Conservation (phyloP, 2,329 filamentous ascomycete species). For the Didymellaceae sp. region DNA sequence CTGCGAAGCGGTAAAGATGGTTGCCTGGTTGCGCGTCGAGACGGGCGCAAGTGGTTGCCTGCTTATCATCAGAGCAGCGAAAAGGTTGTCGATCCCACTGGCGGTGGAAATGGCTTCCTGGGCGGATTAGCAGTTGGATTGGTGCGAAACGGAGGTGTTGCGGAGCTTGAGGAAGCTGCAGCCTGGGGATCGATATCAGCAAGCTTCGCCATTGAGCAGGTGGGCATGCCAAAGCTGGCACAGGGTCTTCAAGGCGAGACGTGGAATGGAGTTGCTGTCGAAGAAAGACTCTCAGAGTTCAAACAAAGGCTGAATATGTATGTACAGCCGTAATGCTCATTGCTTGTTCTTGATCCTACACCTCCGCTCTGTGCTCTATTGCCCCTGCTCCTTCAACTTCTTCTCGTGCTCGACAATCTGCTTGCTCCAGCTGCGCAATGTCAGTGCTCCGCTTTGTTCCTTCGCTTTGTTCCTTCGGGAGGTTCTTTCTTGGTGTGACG, state of each 20-base stretch:
- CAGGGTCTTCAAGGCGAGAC: conserved; percentile 45
- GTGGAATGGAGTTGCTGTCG: conserved; percentile 57
- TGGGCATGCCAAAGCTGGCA: conserved; percentile 74
- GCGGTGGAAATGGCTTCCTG: conserved; percentile 90
- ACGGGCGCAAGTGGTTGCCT: conserved; percentile 69
- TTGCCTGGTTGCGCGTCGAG: conserved; percentile 60
- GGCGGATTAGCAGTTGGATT: conserved; percentile 65
- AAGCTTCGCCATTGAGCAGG: conserved; percentile 93
- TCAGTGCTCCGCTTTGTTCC: conserved; percentile 33
- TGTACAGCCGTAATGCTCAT: conserved; percentile 45
- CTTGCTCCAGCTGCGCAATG: conserved; percentile 67
- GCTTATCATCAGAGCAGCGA: conserved; percentile 68
- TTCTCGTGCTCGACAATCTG: conserved; percentile 74
- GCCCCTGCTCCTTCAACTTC: conserved; percentile 49
- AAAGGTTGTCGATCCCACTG: conserved; percentile 87
- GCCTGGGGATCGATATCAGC: conserved; percentile 82
- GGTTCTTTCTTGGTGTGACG: conserved; percentile 45
- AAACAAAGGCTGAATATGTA: conserved; percentile 47
- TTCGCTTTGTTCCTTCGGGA: background rate
- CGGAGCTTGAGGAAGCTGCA: conserved; percentile 70
- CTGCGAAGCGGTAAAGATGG: conserved; percentile 75
- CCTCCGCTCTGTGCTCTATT: conserved; percentile 5
- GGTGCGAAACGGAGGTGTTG: conserved; percentile 55
- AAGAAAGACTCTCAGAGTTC: conserved; percentile 53
- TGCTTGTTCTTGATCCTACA: conserved; percentile 7